Conservation (phyloP, 139 green algal genomes). For the Micractinium sp. region DNA sequence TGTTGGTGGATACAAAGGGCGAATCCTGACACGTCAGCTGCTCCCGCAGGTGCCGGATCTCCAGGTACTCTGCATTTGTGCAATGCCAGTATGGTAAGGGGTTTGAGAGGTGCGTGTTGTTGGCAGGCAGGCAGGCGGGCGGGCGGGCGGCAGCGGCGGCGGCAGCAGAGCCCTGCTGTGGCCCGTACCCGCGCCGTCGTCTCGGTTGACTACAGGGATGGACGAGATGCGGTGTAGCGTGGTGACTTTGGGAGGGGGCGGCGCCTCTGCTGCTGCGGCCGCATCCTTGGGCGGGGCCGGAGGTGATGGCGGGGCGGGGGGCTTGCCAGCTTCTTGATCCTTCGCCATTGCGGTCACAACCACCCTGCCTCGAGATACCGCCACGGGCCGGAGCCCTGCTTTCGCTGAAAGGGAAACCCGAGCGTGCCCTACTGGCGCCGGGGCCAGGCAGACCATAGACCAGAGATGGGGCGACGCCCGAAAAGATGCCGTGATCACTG, state of each 20-base stretch:
- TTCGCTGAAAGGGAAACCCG: no score
- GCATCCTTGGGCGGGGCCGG: background rate
- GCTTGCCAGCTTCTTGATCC: background rate
- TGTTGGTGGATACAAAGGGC: slow-evolving; percentile 75
- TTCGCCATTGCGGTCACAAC: background rate
- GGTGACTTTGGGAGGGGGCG: background rate
- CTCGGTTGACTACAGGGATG: slow-evolving; percentile 12
- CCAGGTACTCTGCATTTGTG: slow-evolving; percentile 25
- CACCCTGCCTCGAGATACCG: background rate
- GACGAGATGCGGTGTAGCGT: background rate
- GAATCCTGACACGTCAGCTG: slow-evolving; percentile 5
- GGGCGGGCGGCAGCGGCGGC: background rate
- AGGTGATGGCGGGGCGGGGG: background rate
- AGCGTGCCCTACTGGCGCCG: no score
- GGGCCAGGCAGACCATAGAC: no score
- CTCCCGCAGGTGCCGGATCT: slow-evolving; percentile 21
- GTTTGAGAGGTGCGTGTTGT: background rate
- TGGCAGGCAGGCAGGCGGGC: no score
- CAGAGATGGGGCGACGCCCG: no score
- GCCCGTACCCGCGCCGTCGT: slow-evolving; percentile 22
- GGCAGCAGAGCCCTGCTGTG: background rate
- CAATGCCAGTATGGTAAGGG: background rate
- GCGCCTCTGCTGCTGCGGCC: background rate
- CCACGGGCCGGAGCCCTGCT: no score
- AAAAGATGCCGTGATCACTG: no score